Conservation (phyloP, 768 basidiomycete species). For the Agrocybe chaxingu region DNA sequence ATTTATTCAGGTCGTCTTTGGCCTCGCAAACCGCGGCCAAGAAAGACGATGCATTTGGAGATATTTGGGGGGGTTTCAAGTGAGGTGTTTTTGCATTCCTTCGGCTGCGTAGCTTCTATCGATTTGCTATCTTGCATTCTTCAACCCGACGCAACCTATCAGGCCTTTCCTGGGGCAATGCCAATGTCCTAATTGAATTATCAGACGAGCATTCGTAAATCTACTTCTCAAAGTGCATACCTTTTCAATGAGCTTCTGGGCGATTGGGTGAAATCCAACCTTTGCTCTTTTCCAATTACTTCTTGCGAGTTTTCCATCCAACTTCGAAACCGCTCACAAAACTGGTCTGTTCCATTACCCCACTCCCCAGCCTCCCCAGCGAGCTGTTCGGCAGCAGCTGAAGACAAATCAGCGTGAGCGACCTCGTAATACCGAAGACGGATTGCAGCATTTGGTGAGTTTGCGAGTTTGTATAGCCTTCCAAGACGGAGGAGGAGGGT, state of each 20-base stretch:
- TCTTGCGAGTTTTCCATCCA: constrained; percentile 51
- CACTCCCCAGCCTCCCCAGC: constrained; percentile 57
- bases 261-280: constrained; percentile 72
- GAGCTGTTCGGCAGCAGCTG: constrained; percentile 46
- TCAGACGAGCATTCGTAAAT: background rate
- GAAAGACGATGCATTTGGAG: constrained; percentile 79
- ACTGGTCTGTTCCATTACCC: constrained; percentile 66
- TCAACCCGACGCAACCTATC: no score
- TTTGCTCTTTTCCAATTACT: constrained; percentile 45
- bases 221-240: constrained; percentile 26
- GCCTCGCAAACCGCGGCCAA: constrained; percentile 36
- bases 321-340: constrained; percentile 52
- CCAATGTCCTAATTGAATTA: constrained; percentile 6
- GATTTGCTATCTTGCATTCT: no score
- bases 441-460: constrained; percentile 73
- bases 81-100: constrained; percentile 25
- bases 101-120: background rate
- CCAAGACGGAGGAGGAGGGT: constrained; percentile 53
- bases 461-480: constrained; percentile 40
- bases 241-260: constrained; percentile 72
- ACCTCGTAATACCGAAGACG: constrained; percentile 76
- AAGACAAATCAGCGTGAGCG: constrained; percentile 49
- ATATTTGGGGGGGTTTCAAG: constrained; percentile 84
- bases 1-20: constrained; percentile 32
- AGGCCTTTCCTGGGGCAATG: background rate